Evolutionary conservation across 345 rosid species (phyloP).

Genomic region (Alliaria petiolata): DNA sequence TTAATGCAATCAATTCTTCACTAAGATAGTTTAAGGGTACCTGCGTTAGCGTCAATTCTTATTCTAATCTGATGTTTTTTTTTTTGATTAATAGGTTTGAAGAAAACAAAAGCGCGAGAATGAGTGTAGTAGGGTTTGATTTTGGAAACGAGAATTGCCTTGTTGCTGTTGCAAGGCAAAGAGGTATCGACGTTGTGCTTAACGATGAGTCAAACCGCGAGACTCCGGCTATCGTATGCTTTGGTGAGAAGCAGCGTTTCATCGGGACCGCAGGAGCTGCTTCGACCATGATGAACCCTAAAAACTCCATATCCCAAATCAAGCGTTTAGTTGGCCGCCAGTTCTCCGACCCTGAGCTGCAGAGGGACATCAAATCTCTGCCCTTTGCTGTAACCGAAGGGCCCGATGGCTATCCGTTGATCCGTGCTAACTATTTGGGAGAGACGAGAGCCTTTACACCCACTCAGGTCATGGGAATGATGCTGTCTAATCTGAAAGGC

Average conservation of each 20-base stretch:
- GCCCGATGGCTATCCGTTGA: conserved; percentile 85
- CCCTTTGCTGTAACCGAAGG: conserved; percentile 77
- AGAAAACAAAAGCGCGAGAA: conserved; percentile 26
- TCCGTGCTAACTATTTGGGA: conserved; percentile 80
- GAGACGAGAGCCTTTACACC: conserved; percentile 80
- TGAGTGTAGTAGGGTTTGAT: conserved; percentile 99
- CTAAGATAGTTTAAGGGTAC: too few species aligned
- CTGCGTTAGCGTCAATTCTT: neutral
- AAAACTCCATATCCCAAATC: conserved; percentile 82
- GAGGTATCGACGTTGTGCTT: conserved; percentile 97
- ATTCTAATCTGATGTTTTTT: neutral
- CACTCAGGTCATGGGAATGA: conserved; percentile 91
- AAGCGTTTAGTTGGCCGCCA: conserved; percentile 79
- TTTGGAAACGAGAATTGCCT: conserved; percentile 93
- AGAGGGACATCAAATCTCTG: conserved; percentile 68
- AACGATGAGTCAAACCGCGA: conserved; percentile 98
- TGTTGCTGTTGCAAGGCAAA: conserved; percentile 98
- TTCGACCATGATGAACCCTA: conserved; percentile 91
- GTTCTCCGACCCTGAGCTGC: conserved; percentile 90
- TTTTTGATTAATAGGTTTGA: neutral
- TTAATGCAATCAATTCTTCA: neutral
- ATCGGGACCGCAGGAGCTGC: conserved; percentile 99
- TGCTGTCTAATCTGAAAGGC: conserved; percentile 69
- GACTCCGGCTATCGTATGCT: conserved; percentile 92
- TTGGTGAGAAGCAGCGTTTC: conserved; percentile 94